Conservation (phyloP, 495 filamentous ascomycete genomes). For the Hypoxylon perforatum region DNA sequence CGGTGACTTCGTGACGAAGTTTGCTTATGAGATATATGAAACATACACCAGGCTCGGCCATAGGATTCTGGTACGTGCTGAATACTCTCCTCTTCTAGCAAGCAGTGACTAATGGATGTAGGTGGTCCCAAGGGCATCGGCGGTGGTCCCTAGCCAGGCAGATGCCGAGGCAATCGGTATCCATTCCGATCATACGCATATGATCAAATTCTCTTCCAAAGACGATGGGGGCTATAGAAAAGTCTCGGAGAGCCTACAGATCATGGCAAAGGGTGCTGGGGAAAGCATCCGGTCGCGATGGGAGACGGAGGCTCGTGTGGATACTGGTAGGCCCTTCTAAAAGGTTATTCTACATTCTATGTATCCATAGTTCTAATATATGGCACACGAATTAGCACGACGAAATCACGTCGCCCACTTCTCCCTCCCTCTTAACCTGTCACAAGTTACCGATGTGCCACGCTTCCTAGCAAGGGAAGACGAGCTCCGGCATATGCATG, state of each 20-base stretch:
- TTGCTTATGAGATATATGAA: too few species aligned
- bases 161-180: conserved; percentile 52
- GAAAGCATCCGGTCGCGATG: conserved; percentile 1
- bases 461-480: too few species aligned
- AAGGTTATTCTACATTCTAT: too few species aligned
- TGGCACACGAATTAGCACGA: too few species aligned
- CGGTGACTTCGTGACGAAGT: too few species aligned
- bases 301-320: conserved; percentile 1
- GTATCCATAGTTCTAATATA: too few species aligned
- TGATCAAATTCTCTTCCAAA: conserved; percentile 49
- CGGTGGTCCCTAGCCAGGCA: conserved; percentile 47
- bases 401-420: too few species aligned
- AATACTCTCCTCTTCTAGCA: conserved; percentile 3
- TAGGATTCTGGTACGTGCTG: conserved; percentile 37
- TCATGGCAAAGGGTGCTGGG: conserved; percentile 34
- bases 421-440: too few species aligned
- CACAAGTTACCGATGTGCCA: too few species aligned
- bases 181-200: conserved; percentile 49
- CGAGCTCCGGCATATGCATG: too few species aligned
- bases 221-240: conserved; percentile 43
- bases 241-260: conserved; percentile 38
- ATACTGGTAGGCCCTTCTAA: conserved; percentile 1
- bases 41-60: conserved; percentile 13
- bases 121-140: conserved; percentile 52
- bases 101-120: conserved; percentile 22